A percentile compares a stretch with the other conserved stretches of the same genome.
phyloP scores from a whole-genome alignment of 768 basidiomycete species.

The Calocybe indica region DNA sequence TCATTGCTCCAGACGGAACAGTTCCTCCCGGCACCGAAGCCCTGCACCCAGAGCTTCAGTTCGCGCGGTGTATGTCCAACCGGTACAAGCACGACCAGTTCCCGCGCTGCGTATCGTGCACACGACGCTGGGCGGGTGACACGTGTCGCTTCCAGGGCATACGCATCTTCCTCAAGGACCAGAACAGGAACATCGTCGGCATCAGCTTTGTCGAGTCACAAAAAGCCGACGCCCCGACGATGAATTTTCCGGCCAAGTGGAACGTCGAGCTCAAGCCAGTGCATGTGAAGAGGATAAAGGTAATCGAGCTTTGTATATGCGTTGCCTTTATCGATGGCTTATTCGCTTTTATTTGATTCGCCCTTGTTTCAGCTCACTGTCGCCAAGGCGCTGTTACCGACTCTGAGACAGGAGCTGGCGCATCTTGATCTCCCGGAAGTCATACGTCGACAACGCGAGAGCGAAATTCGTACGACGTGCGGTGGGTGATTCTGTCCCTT shows the following conservation, averaged over 20 bases:
- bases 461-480: constrained; percentile 79
- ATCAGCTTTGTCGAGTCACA: constrained; percentile 67
- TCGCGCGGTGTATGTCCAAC: constrained; percentile 81
- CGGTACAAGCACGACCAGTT: constrained; percentile 68
- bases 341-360: constrained; percentile 10
- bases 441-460: constrained; percentile 70
- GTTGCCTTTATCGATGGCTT: background rate
- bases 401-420: constrained; percentile 54
- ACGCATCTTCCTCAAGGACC: constrained; percentile 67
- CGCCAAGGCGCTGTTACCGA: constrained; percentile 62
- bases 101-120: constrained; percentile 79
- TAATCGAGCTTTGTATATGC: constrained; percentile 15
- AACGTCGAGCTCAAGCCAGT: constrained; percentile 46
- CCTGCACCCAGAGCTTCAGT: constrained; percentile 64
- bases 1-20: constrained; percentile 24
- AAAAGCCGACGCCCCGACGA: constrained; percentile 47
- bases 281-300: constrained; percentile 60
- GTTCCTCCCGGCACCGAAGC: constrained; percentile 21
- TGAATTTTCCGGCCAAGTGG: constrained; percentile 66
- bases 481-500: constrained; percentile 40
- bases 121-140: constrained; percentile 82
- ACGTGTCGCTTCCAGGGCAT: constrained; percentile 86
- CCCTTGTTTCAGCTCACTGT: constrained; percentile 47
- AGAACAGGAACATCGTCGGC: constrained; percentile 50
- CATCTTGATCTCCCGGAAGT: constrained; percentile 54